A percentile compares a stretch with the other conserved stretches of the same genome.
These are phyloP conservation scores for Kwoniella shandongensis DNA, from an alignment of 768 basidiomycete species.

Conservation along the genomic window DNA sequence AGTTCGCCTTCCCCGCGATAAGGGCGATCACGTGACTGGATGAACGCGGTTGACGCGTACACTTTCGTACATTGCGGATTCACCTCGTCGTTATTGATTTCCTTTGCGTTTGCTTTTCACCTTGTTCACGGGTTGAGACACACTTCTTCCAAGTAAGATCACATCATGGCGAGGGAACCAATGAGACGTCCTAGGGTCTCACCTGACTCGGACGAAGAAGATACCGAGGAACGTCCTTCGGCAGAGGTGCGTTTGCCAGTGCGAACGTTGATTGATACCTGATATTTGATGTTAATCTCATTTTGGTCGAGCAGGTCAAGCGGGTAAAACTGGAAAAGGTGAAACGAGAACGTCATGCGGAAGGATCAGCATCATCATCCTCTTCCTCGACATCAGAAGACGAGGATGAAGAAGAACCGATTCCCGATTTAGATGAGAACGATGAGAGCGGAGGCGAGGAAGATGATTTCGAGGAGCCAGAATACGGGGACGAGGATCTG, in stretches of 20 bases:
- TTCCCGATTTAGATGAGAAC: slow-evolving; percentile 62
- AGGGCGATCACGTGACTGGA: too few relatives aligned
- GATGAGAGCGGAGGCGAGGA: slow-evolving; percentile 63
- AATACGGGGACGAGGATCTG: slow-evolving; percentile 14
- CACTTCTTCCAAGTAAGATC: not conserved
- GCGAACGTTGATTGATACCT: too few relatives aligned
- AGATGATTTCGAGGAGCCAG: slow-evolving; percentile 54
- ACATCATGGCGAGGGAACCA: slow-evolving; percentile 8
- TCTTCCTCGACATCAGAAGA: not conserved
- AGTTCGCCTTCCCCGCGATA: too few relatives aligned
- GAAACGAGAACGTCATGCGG: too few relatives aligned
- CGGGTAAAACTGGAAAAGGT: slow-evolving; percentile 8
- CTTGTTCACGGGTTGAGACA: slow-evolving; percentile 4
- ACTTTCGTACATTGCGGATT: too few relatives aligned
- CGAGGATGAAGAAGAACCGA: not conserved
- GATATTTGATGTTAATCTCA: too few relatives aligned
- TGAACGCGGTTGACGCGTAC: too few relatives aligned
- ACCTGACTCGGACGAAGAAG: slow-evolving; percentile 15
- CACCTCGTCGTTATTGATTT: not conserved
- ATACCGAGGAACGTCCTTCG: not conserved
- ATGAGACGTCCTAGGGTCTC: slow-evolving; percentile 10
- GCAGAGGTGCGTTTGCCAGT: slow-evolving; percentile 6
- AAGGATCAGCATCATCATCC: not conserved
- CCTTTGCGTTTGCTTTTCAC: not conserved
- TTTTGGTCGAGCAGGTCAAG: slow-evolving; percentile 19